phyloP scores from a whole-genome alignment of 345 rosid genomes.

The Bretschneidera sinensis region DNA sequence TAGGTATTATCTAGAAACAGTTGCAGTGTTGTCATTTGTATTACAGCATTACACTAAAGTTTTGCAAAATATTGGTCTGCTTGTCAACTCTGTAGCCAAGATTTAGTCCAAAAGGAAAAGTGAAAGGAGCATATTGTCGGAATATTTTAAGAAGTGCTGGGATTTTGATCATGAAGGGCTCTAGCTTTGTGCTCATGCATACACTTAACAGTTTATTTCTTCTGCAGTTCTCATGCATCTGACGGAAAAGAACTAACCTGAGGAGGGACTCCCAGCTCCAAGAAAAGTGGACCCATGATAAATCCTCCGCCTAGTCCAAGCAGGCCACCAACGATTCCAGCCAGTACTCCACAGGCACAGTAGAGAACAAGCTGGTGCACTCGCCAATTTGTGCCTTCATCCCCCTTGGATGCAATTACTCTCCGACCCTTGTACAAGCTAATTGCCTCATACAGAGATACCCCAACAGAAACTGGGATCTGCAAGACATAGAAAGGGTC shows the following conservation, averaged over 20 bases:
- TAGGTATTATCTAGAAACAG: no score
- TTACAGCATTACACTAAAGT: no score
- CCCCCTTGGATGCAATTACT: slow-evolving; percentile 61
- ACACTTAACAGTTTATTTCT: not conserved
- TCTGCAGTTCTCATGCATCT: not conserved
- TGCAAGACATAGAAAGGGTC: slow-evolving; percentile 14
- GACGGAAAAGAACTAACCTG: slow-evolving; percentile 34
- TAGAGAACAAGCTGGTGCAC: slow-evolving; percentile 49
- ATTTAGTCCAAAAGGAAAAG: no score
- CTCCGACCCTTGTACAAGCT: slow-evolving; percentile 61
- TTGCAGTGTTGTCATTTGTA: no score
- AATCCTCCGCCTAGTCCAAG: slow-evolving; percentile 85
- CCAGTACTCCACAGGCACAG: slow-evolving; percentile 51
- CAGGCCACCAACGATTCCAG: slow-evolving; percentile 73
- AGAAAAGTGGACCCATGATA: slow-evolving; percentile 73
- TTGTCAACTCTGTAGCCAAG: no score
- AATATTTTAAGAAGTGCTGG: not conserved
- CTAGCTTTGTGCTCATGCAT: not conserved
- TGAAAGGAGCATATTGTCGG: no score
- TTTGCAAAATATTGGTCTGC: not conserved
- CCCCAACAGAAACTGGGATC: slow-evolving; percentile 72
- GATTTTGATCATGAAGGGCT: not conserved
- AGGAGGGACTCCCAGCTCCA: slow-evolving; percentile 73
- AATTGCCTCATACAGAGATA: slow-evolving; percentile 57
- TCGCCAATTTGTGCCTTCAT: slow-evolving; percentile 27